Conservation (phyloP, 352 stramenopile genomes). For the Paralagenidium karlingii region DNA sequence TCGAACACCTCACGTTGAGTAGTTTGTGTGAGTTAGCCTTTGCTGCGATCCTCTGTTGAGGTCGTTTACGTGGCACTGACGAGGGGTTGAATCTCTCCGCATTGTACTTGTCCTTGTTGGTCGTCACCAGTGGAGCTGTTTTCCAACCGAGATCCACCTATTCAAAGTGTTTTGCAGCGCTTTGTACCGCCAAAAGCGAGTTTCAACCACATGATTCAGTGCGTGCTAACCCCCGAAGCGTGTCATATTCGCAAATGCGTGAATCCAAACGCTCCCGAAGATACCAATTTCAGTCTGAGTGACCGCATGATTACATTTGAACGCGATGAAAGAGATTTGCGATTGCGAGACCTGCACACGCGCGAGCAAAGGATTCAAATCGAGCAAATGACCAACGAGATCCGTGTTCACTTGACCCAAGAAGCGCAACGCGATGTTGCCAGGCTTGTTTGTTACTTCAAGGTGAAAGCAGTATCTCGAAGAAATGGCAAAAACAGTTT, state of each 20-base stretch:
- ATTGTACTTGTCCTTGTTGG: not conserved
- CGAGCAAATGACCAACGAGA: slow-evolving; percentile 40
- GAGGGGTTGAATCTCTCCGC: not conserved
- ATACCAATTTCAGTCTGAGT: slow-evolving; percentile 16
- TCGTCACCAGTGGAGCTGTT: slow-evolving; percentile 18
- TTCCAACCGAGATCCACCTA: slow-evolving; percentile 31
- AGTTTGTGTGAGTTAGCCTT: no score
- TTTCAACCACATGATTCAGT: slow-evolving; percentile 58
- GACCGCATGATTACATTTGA: slow-evolving; percentile 57
- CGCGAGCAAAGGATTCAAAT: slow-evolving; percentile 28
- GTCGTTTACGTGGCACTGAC: no score
- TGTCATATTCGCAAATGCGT: slow-evolving; percentile 47
- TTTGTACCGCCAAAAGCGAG: slow-evolving; percentile 54
- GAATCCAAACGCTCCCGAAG: slow-evolving; percentile 30
- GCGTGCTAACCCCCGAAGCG: slow-evolving; percentile 44
- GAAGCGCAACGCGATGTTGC: slow-evolving; percentile 48
- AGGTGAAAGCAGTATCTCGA: slow-evolving; percentile 20
- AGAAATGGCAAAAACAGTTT: no score
- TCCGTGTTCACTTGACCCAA: slow-evolving; percentile 36
- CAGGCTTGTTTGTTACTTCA: slow-evolving; percentile 51
- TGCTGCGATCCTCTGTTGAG: no score
- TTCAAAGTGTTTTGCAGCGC: slow-evolving; percentile 42
- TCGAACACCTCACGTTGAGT: slow-evolving; percentile 58
- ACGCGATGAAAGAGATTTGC: slow-evolving; percentile 20
- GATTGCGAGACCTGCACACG: slow-evolving; percentile 29